Evolutionary conservation across 75 land plant genomes (phyloP).

Genomic region (Selaginella tamariscina): DNA sequence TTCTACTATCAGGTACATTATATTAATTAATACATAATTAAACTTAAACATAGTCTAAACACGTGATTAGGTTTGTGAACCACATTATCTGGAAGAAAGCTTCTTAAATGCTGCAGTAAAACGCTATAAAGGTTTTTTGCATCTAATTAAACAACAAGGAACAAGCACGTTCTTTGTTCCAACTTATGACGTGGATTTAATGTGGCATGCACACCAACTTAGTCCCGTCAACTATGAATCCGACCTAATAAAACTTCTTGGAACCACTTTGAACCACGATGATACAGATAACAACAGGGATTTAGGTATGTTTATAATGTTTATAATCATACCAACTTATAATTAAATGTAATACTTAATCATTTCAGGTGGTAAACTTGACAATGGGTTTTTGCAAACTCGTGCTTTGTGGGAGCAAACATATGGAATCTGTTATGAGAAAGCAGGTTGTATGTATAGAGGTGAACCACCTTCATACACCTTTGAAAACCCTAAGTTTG

Average conservation of each 20-base stretch:
- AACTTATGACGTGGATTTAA: conserved; percentile 83
- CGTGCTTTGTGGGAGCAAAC: conserved; percentile 47
- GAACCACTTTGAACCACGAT: conserved; percentile 67
- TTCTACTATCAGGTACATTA: conserved; percentile 74
- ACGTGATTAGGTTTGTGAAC: conserved; percentile 45
- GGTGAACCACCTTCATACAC: too few relatives aligned
- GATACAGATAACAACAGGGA: conserved; percentile 66
- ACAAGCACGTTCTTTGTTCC: conserved; percentile 68
- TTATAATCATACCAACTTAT: too few relatives aligned
- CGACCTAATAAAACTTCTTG: conserved; percentile 39
- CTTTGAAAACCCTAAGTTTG: too few relatives aligned
- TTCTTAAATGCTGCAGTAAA: conserved; percentile 55
- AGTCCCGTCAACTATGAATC: conserved; percentile 45
- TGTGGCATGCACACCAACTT: conserved; percentile 88
- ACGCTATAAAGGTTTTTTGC: conserved; percentile 77
- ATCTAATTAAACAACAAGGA: conserved; percentile 47
- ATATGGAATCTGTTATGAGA: conserved; percentile 56
- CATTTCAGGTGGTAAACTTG: conserved; percentile 60
- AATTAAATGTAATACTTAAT: too few relatives aligned
- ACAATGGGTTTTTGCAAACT: conserved; percentile 56
- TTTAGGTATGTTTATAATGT: too few relatives aligned
- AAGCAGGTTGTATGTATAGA: conserved; percentile 70
- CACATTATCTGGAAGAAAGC: conserved; percentile 32
- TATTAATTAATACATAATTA: too few relatives aligned
- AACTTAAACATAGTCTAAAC: background rate